Conservation (phyloP, 441 rosid species). For the Pelargonium cotyledonis region DNA sequence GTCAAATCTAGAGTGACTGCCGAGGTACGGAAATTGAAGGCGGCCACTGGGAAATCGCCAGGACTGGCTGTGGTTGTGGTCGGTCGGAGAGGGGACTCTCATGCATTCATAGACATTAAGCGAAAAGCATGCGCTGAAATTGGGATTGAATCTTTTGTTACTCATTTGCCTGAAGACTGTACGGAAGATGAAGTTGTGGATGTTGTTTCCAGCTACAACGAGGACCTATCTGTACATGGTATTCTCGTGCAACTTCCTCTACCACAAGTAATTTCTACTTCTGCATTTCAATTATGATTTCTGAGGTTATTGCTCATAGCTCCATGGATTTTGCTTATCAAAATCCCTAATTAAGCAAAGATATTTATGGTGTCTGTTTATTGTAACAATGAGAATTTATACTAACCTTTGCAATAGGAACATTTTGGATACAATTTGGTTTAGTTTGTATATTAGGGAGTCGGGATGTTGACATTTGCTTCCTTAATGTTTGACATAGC, state of each 20-base stretch:
- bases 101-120: conserved; percentile 21
- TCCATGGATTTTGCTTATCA: background rate
- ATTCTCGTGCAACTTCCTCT: conserved; percentile 35
- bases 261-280: conserved; percentile 27
- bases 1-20: conserved; percentile 17
- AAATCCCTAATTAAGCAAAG: background rate
- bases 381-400: background rate
- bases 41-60: conserved; percentile 20
- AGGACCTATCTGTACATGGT: conserved; percentile 27
- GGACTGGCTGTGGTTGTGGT: conserved; percentile 26
- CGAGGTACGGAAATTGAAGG: conserved; percentile 22
- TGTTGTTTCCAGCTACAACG: conserved; percentile 21
- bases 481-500: conserved; percentile 16
- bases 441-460: background rate
- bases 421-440: conserved; percentile 8
- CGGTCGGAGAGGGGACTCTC: conserved; percentile 27
- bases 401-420: background rate
- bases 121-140: conserved; percentile 26
- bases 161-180: conserved; percentile 20
- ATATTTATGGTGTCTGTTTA: background rate
- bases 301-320: background rate
- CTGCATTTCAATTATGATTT: conserved; percentile 6
- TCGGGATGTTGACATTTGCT: background rate
- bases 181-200: conserved; percentile 21
- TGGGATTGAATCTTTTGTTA: conserved; percentile 19